Evolutionary conservation across 768 basidiomycete species (phyloP).

Genomic region (Termitomyces sp.): DNA sequence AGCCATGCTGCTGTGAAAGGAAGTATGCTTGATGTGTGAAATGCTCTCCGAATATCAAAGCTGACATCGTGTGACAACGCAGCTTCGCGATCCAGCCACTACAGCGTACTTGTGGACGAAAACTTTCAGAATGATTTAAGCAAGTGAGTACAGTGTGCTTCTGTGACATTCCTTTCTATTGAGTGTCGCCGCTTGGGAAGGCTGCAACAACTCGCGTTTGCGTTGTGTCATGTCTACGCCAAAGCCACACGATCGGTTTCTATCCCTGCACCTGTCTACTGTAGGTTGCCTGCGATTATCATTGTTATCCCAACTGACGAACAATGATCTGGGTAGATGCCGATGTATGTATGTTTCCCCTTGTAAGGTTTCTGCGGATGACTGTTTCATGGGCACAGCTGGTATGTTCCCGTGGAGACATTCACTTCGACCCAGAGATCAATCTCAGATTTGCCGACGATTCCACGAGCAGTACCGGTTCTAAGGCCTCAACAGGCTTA

Average conservation of each 20-base stretch:
- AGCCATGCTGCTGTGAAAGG: conserved; percentile 47
- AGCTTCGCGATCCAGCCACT: conserved; percentile 55
- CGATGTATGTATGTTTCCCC: conserved; percentile 32
- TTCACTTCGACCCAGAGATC: conserved; percentile 33
- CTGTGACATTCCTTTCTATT: not conserved
- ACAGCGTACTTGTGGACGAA: conserved; percentile 37
- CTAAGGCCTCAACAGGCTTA: conserved; percentile 9
- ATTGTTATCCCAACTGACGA: conserved; percentile 2
- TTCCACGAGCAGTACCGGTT: conserved; percentile 14
- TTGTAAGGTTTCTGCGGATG: conserved; percentile 8
- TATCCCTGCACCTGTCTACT: conserved; percentile 67
- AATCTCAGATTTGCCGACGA: conserved; percentile 20
- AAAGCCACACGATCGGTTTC: conserved; percentile 68
- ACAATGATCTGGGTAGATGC: conserved; percentile 36
- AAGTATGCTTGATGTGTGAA: conserved; percentile 26
- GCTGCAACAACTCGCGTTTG: conserved; percentile 39
- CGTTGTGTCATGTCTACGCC: conserved; percentile 65
- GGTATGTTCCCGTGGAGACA: conserved; percentile 44
- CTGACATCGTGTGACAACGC: not conserved
- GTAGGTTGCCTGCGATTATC: conserved; percentile 30
- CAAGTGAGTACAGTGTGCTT: conserved; percentile 19
- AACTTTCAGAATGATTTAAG: conserved; percentile 26
- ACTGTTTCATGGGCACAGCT: conserved; percentile 26
- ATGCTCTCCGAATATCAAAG: not conserved
- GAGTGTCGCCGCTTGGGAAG: conserved; percentile 15